Base-by-base conservation (phyloP, 768 basidiomycete species). In the Tricholomella constricta region DNA sequence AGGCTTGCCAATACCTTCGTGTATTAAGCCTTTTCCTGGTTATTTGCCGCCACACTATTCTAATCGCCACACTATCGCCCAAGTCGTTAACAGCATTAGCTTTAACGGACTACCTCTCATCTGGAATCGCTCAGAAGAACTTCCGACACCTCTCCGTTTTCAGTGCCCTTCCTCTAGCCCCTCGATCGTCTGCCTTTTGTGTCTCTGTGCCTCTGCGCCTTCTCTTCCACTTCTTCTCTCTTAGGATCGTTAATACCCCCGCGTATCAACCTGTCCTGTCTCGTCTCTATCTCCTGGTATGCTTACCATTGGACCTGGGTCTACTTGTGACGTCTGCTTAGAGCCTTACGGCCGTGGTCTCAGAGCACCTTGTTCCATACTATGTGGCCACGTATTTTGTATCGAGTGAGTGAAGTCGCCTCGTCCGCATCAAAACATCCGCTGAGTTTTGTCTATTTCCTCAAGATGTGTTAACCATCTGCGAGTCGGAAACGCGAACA, bases 331-430 rank as follows among this genome's bases (percentile, higher is more conserved):
- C 71, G 79, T 90, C 62, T 91, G 89, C 71, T 76, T 85, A 59
- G 88, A 90, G 59, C 68, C 71, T 27, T 89, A 85, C 65, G 75
- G 74, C 45, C 66, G 66, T 48, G 80, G 79, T 45, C 59, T 58
- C 41, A 84, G 81, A 64, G 74, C 78, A 7, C 87, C 88, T 45
- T 81, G 84, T 62, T 78, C 82, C 44, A 86, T 89, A 60, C 54
- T 75, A 43, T 91, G 89, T 55, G 89, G 89, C 15, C 88, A 90
- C 65, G 80, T 84, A 51, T 88, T 88, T 69, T 90, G 85, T 61
- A 69, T 71, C 56, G 68, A 65, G 73, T 75, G 49, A 50, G 77
- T 73, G 23, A 10, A 25, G 12, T 11, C n/a, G 6, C 34, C n/a
- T 37, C 40, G 6, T 43, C n/a, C 34, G 12, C 38, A 2, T 26